Base-by-base conservation (phyloP, 768 basidiomycete species). In the Pisolithus tinctorius region DNA sequence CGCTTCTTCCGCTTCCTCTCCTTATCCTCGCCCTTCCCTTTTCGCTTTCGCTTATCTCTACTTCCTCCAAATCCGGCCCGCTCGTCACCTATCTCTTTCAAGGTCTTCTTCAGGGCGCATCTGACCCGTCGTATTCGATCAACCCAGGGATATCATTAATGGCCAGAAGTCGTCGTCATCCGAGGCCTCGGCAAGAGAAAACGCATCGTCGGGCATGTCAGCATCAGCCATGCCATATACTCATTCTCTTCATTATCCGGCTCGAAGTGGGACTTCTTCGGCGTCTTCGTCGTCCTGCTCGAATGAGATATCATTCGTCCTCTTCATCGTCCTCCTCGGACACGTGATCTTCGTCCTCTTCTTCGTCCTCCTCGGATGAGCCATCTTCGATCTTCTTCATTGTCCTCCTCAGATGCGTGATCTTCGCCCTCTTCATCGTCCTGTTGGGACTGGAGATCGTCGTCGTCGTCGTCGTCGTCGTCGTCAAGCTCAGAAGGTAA, bases 121-220 rank as follows among this genome's bases (percentile, higher is more conserved):
- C 77, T 6, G 80, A 75, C 3, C 79, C 80, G 48, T 82, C 80
- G 52, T 75, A 86, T 1, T 80, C 78, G 49, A 86, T 72, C 37
- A 87, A 74, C 9, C 75, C 81, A 25, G 81, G 78, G 23, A 79
- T 63, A 42, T 81, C 81, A 10, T 69, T 77, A 34, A 83, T 61
- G 3, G 78, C 71, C 29, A 88, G 61, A 29, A 87, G 52, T 88
- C 84, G 9, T 88, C 86, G 48, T 84, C 80, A 55, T 87, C 86
- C 1, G 85, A 86, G 2, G 61, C 81, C 60, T 88, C 86, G 0
- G 70, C 81, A 2, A 84, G 64, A 1, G 81, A 82, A 20, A 84
- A 61, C 4, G 51, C 74, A 51, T 76, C 78, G 8, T 71, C 75
- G 27, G 72, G 72, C 17, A 68, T 74, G 36, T 62, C 72, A 4